Percentiles rank a stretch among this genome's conserved stretches.
Evolutionary conservation across 106 monocot species (phyloP).

Genomic region (Hemerocallis citrina): DNA sequence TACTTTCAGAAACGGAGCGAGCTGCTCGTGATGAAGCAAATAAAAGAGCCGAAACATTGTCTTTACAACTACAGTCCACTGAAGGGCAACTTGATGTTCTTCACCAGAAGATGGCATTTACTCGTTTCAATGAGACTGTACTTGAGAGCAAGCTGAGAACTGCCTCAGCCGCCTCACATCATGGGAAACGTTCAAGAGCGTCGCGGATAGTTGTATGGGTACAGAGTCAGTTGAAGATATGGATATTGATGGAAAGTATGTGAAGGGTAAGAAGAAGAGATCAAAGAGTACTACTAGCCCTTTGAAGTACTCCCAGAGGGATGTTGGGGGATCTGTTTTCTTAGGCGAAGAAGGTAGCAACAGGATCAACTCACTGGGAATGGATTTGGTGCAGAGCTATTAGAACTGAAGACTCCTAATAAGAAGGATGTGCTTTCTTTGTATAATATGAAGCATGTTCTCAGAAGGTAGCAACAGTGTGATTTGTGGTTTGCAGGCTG

Average conservation of each 20-base stretch:
- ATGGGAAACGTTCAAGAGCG: slow-evolving; percentile 63
- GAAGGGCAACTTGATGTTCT: slow-evolving; percentile 70
- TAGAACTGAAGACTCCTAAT: slow-evolving; percentile 56
- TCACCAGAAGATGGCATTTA: slow-evolving; percentile 65
- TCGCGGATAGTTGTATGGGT: slow-evolving; percentile 35
- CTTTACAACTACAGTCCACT: slow-evolving; percentile 75
- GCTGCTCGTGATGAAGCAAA: slow-evolving; percentile 64
- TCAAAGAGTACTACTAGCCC: slow-evolving; percentile 74
- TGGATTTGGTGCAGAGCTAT: too few relatives aligned
- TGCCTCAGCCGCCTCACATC: slow-evolving; percentile 16
- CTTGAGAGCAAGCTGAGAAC: slow-evolving; percentile 58
- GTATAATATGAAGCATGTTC: slow-evolving; percentile 73
- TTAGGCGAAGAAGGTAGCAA: slow-evolving; percentile 27
- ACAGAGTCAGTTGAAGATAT: slow-evolving; percentile 78
- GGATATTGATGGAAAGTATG: slow-evolving; percentile 43
- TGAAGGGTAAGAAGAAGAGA: slow-evolving; percentile 27
- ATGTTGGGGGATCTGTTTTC: slow-evolving; percentile 72
- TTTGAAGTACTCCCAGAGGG: slow-evolving; percentile 22
- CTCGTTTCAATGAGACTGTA: slow-evolving; percentile 58
- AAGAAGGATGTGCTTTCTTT: slow-evolving; percentile 71
- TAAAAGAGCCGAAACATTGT: slow-evolving; percentile 66
- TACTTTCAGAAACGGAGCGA: slow-evolving; percentile 60
- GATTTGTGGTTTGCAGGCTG: background rate
- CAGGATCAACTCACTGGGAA: too few relatives aligned
- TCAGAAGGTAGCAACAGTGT: slow-evolving; percentile 24